Conservation (phyloP, 176 grass and related monocot species). For the Hordeum vulgare region DNA sequence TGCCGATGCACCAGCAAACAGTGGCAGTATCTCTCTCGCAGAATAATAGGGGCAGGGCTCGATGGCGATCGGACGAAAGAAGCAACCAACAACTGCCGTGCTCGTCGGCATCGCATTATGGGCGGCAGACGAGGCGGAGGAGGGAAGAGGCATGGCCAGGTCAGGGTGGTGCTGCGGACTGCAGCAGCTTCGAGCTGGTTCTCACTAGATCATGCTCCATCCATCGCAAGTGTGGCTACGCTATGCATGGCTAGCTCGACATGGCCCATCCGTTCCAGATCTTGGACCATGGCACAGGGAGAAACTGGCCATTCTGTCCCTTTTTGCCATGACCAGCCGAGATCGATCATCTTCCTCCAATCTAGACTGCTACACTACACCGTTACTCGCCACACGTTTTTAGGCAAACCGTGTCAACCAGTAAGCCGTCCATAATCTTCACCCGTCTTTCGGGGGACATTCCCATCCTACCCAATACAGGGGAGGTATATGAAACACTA, state of each 20-base stretch:
- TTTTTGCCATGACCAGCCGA: not conserved
- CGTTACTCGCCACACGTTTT: not conserved
- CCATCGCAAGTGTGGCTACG: not conserved
- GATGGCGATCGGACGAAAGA: conserved; percentile 11
- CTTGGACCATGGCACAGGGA: conserved; percentile 30
- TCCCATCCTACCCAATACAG: too few relatives aligned
- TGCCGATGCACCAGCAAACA: conserved; percentile 15
- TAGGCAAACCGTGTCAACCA: not conserved
- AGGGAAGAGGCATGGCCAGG: not conserved
- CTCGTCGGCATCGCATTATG: conserved; percentile 23
- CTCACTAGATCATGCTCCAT: conserved; percentile 13
- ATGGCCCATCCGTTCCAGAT: conserved; percentile 23
- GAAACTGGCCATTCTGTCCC: conserved; percentile 14
- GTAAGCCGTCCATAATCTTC: not conserved
- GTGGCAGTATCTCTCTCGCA: not conserved
- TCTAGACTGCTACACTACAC: not conserved
- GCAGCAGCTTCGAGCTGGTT: conserved; percentile 32
- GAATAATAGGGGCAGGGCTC: conserved; percentile 7
- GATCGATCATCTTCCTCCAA: not conserved
- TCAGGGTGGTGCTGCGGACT: not conserved
- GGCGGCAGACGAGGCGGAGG: not conserved
- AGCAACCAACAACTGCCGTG: conserved; percentile 28
- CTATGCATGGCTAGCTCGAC: not conserved
- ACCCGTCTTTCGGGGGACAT: too few relatives aligned
- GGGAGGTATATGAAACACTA: not conserved